Evolutionary conservation across 2,329 filamentous ascomycete species (phyloP), one percentile per base, ranked within the genome.

Genomic region (Microcera coccophila): DNA sequence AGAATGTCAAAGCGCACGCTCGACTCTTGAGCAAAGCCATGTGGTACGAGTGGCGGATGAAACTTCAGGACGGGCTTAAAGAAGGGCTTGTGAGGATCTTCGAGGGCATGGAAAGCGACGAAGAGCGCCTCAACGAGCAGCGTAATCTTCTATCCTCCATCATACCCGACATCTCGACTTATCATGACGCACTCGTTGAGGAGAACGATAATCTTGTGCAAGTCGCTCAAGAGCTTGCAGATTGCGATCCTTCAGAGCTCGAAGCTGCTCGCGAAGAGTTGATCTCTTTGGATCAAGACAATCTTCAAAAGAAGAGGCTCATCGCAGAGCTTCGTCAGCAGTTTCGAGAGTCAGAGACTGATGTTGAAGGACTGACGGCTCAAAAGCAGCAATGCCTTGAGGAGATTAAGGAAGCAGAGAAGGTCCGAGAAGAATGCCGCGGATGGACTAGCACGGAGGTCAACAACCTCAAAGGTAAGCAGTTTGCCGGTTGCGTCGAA

Each of bases 31-130:
- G 91, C 69, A 96, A 96, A 62, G 89, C 88, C 44, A 90, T 93
- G 73, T 98, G 93, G 93, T 98, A 98, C 63, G 86, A 91, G 59
- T 98, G 93, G 93, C 84, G 93, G 31, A 91, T 87, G 75, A 91
- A 93, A 58, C 76, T 97, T 18, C 82, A 90, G 42, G 69, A 84
- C 50, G 86, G 88, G 15, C 75, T 98, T 28, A 90, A 86, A 60
- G 83, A 89, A 54, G 90, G 87, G 3, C 77, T 97, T 3, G 65
- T 86, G 41, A 82, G 79, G 47, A 93, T 90, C 44, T 74, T 80
- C 1, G 79, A 86, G 43, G 88, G 84, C 16, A 88, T 98, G 80
- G 77, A 81, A 36, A 70, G 71, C 1, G 93, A 98, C 54, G 81
- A 87, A 39, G 71, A 77, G 41, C 59, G 80, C 2, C 64, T 98